phyloP scores from a whole-genome alignment of 106 monocot species.

The Agapanthus africanus region DNA sequence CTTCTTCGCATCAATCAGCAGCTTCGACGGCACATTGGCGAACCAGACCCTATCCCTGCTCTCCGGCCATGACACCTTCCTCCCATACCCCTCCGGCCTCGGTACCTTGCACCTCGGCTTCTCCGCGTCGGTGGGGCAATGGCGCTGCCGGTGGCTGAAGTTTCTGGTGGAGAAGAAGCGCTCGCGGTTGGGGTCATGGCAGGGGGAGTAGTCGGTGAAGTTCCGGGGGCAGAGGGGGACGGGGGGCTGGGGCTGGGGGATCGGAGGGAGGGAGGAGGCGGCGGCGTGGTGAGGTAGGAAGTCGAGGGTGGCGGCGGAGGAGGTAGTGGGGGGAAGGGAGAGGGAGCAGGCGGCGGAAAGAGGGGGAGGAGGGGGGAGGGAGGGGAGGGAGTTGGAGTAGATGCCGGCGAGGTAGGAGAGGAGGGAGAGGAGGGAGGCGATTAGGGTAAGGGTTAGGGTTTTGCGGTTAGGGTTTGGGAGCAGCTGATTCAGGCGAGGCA shows the following conservation, averaged over 20 bases:
- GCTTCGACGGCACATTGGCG: constrained; percentile 62
- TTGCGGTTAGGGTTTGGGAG: no score
- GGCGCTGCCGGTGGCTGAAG: constrained; percentile 56
- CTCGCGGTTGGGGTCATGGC: constrained; percentile 62
- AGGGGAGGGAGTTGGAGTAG: constrained; percentile 21
- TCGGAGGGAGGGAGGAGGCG: constrained; percentile 5
- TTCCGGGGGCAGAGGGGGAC: constrained; percentile 49
- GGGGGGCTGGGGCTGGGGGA: constrained; percentile 14
- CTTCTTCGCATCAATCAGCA: constrained; percentile 44
- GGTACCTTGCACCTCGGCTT: constrained; percentile 21
- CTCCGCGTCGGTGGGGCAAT: constrained; percentile 48
- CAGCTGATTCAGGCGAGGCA: no score
- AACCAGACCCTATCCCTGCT: constrained; percentile 63
- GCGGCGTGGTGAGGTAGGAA: constrained; percentile 30
- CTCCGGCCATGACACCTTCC: constrained; percentile 48
- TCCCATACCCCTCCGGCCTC: constrained; percentile 42
- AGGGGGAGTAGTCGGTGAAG: constrained; percentile 76
- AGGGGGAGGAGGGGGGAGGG: not conserved
- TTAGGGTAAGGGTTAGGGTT: constrained; percentile 24
- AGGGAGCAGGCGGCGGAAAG: not conserved
- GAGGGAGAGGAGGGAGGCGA: constrained; percentile 27
- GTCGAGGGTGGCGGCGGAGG: constrained; percentile 3
- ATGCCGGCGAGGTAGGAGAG: constrained; percentile 35
- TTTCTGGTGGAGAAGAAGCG: constrained; percentile 25
- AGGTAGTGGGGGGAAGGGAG: constrained; percentile 5